Base-by-base conservation (phyloP, 495 filamentous ascomycete species). In the Talaromyces nanjingensis region DNA sequence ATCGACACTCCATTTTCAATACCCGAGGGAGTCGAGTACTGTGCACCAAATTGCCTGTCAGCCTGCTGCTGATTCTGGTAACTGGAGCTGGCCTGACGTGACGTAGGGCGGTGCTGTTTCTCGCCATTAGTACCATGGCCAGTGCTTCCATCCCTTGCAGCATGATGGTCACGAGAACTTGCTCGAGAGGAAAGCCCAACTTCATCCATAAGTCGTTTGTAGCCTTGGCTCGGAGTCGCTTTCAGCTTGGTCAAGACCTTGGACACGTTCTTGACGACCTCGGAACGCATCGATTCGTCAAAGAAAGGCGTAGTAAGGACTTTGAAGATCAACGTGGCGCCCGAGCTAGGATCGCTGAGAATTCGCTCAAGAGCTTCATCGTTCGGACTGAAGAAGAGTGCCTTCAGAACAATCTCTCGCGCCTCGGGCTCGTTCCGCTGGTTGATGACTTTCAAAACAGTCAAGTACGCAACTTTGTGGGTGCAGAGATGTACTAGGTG, bases 201-300 rank as follows among this genome's bases (percentile, higher is more conserved):
- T 75, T 97, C 93, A 69, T 97, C 93, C 94, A 98, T 98, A 56
- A 98, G 75, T 49, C 94, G 90, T 81, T 98, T 98, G 76, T 98
- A 98, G 45, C 94, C 94, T 75, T 98, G 96, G 57, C 89, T 88
- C 55, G 94, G 91, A 64, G 93, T 89, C 6, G 91, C 93, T 76
- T 98, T 98, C 66, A 98, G 84, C 66, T 89, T 89, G 52, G 91
- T 81, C 49, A 98, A 82, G 60, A 97, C 93, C 72, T 87, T 90
- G 65, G 92, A 89, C 33, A 98, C 91, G 60, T 91, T 96, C 73
- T 96, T 90, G 1, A 94, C 86, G 47, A 97, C 91, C 65, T 96
- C 89, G 31, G 83, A 80, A 37, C 94, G 88, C 76, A 96, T 91
- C 18, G 81, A 87, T 70, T 98, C 96, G 65, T 98, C 96, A 66